Percentiles rank a stretch among this genome's conserved stretches.
phyloP scores from a whole-genome alignment of 768 basidiomycete species.

The Hypholoma sublateritium region DNA sequence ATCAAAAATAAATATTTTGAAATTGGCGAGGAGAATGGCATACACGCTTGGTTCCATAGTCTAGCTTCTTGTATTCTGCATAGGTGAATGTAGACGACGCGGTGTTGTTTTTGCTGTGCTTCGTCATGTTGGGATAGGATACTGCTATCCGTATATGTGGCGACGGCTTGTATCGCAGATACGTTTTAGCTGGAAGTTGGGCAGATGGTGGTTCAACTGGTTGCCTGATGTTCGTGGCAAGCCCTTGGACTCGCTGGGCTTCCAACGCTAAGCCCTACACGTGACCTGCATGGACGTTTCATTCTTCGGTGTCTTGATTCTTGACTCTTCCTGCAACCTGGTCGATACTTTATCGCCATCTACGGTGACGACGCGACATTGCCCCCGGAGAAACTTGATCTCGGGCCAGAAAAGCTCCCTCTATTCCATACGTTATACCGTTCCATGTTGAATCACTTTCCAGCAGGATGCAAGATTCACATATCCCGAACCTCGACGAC shows the following conservation, averaged over 20 bases:
- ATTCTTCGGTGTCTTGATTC: no score
- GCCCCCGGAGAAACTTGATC: no score
- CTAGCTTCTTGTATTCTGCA: constrained; percentile 82
- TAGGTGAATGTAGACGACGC: constrained; percentile 89
- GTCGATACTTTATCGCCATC: no score
- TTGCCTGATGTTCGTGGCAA: no score
- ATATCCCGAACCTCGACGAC: constrained; percentile 14
- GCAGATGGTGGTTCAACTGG: no score
- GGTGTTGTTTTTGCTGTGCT: constrained; percentile 89
- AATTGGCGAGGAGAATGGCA: constrained; percentile 11
- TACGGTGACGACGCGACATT: no score
- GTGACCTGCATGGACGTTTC: no score
- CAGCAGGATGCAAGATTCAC: constrained; percentile 5
- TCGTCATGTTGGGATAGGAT: constrained; percentile 55
- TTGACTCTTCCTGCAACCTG: no score
- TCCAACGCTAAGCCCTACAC: no score
- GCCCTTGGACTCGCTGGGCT: no score
- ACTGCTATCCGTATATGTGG: neutral
- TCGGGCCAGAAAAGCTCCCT: no score
- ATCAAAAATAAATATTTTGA: neutral
- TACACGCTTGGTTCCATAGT: constrained; percentile 82
- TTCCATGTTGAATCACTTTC: neutral
- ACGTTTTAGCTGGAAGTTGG: no score
- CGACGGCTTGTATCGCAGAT: neutral
- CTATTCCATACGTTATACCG: neutral